phyloP scores from a whole-genome alignment of 768 basidiomycete species.

The Boletus subparvulus region DNA sequence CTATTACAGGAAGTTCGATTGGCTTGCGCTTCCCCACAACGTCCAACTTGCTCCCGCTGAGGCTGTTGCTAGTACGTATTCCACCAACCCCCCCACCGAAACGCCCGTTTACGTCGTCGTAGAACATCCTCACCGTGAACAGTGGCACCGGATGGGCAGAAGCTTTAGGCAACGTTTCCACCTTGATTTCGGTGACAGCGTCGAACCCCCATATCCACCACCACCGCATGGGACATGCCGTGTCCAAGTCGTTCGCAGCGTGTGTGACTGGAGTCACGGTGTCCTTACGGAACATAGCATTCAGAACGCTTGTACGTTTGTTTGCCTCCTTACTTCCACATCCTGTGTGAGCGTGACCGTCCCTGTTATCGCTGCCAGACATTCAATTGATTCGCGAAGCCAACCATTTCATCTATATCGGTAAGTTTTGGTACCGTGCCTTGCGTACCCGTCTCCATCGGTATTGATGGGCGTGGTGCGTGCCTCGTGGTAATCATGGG shows the following conservation, averaged over 20 bases:
- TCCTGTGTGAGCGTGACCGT: background rate
- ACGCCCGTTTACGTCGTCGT: background rate
- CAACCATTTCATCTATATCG: conserved; percentile 90
- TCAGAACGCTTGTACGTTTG: conserved; percentile 82
- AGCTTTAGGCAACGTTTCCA: conserved; percentile 69
- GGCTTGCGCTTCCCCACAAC: conserved; percentile 82
- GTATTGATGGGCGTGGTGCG: conserved; percentile 11
- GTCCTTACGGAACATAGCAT: conserved; percentile 88
- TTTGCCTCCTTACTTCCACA: background rate
- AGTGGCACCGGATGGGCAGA: conserved; percentile 56
- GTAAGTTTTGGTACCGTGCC: conserved; percentile 42
- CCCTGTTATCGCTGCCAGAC: conserved; percentile 41
- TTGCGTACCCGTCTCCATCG: background rate
- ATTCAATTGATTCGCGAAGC: conserved; percentile 79
- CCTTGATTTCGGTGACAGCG: conserved; percentile 40
- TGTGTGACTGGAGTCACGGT: conserved; percentile 93
- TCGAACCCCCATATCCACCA: conserved; percentile 41
- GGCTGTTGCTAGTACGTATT: conserved; percentile 53
- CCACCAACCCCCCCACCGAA: background rate
- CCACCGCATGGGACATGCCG: conserved; percentile 55
- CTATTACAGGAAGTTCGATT: conserved; percentile 47
- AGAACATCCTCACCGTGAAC: conserved; percentile 68
- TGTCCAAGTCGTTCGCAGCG: conserved; percentile 83
- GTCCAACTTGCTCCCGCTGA: conserved; percentile 61
- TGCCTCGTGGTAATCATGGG: conserved; percentile 11